phyloP scores from a whole-genome alignment of 2,329 filamentous ascomycete species.

The Colletotrichum plurivorum region DNA sequence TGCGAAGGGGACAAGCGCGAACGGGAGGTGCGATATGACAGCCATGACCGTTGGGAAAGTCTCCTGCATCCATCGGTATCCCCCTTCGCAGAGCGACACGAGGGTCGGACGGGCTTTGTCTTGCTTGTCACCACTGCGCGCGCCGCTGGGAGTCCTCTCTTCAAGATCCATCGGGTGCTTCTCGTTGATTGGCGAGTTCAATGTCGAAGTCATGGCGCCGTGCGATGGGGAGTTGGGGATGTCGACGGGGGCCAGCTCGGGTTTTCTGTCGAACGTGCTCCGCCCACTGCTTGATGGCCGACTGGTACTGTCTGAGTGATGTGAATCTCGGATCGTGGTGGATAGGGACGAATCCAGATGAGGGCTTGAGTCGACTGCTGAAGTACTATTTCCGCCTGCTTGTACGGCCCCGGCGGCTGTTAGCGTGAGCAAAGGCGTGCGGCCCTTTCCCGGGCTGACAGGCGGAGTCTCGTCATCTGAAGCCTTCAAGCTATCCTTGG shows the following conservation, averaged over 20 bases:
- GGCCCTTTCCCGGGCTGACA: constrained; percentile 5
- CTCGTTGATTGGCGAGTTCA: constrained; percentile 2
- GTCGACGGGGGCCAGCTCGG: not conserved
- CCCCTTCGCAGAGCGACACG: constrained; percentile 60
- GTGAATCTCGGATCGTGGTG: not conserved
- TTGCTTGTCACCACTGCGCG: not conserved
- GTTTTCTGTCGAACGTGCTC: not conserved
- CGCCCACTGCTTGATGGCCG: not conserved
- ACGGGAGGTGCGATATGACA: constrained; percentile 76
- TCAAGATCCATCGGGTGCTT: constrained; percentile 27
- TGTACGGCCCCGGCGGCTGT: constrained; percentile 1
- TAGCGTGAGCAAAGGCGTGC: constrained; percentile 12
- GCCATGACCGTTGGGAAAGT: constrained; percentile 80
- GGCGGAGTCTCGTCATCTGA: constrained; percentile 13
- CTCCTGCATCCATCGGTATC: constrained; percentile 73
- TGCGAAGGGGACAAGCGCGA: constrained; percentile 78
- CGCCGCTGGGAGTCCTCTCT: not conserved
- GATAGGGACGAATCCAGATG: constrained; percentile 17
- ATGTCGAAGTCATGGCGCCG: not conserved
- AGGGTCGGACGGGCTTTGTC: constrained; percentile 60
- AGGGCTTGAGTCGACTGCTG: constrained; percentile 8
- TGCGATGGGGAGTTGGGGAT: not conserved
- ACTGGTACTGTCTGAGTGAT: constrained; percentile 1
- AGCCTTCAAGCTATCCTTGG: not conserved
- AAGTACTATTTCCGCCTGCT: not conserved